Evolutionary conservation across 1,139 yeast species (phyloP), one percentile per base, ranked within the genome.

Genomic region (Scheffersomyces illinoinensis): DNA sequence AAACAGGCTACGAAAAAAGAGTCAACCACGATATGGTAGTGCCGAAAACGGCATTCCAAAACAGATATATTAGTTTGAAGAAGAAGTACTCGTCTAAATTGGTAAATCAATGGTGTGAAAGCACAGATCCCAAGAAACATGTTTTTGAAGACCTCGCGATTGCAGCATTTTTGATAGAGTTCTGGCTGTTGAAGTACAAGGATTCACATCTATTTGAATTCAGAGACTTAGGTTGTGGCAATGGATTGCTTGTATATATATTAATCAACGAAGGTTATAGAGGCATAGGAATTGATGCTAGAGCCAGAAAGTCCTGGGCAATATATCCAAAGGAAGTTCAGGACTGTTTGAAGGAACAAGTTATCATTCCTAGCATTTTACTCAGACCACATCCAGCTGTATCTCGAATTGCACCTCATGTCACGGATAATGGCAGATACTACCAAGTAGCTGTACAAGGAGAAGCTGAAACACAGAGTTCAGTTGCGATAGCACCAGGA

Each of bases 61-160:
- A 92, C 68, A 77, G 91, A 59, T 95, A 95, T 70, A 88, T 91
- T 53, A 79, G 85, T 43, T 79, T 95, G 66, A 95, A 95, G 75
- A 91, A 89, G 70, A 90, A 88, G 70, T 91, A 93, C 70, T 91
- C 97, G 0, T 85, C 88, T 51, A 75, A 78, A 21, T 75, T 93
- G 57, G 93, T 93, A n/a, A 90, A 88, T 50, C 84, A 83, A 65
- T 95, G 99, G 99, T 86, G 83, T 21, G 99, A 95, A 73, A 87
- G 89, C 53, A 95, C 99, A 1, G 98, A 95, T 72, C 98, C 98
- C 1, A 85, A 88, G 66, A 95, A 95, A 71, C 99, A 95, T 74
- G 98, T 93, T 0, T 95, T 93, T 76, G 99, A 95, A 76, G 99
- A 95, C 71, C 83, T 95, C 58, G 97, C 97, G 1, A 93, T 95